Base-by-base conservation (phyloP, 1,284 basidiomycete species). In the Ustilago lituana region DNA sequence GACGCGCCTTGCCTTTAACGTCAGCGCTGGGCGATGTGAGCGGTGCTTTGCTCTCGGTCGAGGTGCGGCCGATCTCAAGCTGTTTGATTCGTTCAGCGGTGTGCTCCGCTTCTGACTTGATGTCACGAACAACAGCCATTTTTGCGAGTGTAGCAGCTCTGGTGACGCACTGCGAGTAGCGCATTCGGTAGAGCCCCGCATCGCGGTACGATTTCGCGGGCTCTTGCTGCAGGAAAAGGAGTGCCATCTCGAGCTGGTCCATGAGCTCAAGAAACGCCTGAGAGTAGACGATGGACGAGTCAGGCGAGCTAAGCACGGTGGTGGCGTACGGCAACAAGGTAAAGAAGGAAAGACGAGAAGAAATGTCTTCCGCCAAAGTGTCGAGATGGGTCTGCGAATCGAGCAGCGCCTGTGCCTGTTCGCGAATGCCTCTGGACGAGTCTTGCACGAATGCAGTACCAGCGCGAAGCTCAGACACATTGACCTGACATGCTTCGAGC, bases 291-390 rank as follows among this genome's bases (percentile, higher is more conserved):
- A 77, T 62, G n/a, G 38, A 32, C 5, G 54, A 49, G 39, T 71
- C 62, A 15, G 72, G 75, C 17, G 71, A 66, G 53, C 68, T 71
- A 41, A 79, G 67, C 50, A 81, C 62, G 23, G 56, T 56, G 10
- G 78, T 78, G 5, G 71, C 69, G 19, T 71, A 66, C 0, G 75
- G 75, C 0, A 80, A 66, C 32, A 81, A 40, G 14, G 73, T 69
- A 50, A 80, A 81, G 69, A 78, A 80, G 14, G 67, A 65, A 17
- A 79, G 76, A 10, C 78, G 65, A 15, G 72, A 56, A 9, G 52
- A 33, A 11, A 81, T 49, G 4, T 72, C 59, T 12, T 72, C 56
- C 9, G 71, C 59, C 10, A 79, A 47, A 10, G 35, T 43, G 24
- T 75, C 68, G 35, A 81, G 68, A 23, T 78, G 68, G 4, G 52